Percentiles rank a stretch among this genome's conserved stretches.
phyloP scores from a whole-genome alignment of 768 basidiomycete species.

The Tylopilus sp. region DNA sequence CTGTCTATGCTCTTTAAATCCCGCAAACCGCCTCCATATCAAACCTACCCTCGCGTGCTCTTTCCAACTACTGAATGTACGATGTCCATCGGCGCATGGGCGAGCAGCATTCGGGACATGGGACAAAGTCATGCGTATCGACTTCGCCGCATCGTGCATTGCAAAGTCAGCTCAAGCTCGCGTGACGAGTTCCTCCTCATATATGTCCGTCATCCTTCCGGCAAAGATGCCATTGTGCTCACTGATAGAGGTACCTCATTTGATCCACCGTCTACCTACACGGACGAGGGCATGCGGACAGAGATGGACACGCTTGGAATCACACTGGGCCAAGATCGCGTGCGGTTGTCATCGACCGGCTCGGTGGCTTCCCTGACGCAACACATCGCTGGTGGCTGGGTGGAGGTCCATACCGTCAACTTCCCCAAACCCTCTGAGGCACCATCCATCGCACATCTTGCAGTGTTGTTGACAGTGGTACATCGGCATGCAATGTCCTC shows the following conservation, averaged over 20 bases:
- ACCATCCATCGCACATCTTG: background rate
- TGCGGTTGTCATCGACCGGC: background rate
- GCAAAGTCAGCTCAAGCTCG: background rate
- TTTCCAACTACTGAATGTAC: background rate
- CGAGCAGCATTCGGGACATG: background rate
- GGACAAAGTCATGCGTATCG: background rate
- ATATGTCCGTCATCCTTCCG: background rate
- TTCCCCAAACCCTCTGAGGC: background rate
- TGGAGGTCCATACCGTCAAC: background rate
- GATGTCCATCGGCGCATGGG: background rate
- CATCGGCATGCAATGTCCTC: background rate
- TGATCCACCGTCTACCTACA: background rate
- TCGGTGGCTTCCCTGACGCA: background rate
- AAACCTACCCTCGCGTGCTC: background rate
- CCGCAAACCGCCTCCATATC: background rate
- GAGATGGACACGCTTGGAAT: background rate
- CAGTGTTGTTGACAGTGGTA: background rate
- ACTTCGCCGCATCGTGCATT: conserved; percentile 5
- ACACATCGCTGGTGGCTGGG: background rate
- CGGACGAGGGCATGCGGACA: background rate
- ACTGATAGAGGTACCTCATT: background rate
- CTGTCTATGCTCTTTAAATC: background rate
- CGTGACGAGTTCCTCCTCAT: conserved; percentile 1
- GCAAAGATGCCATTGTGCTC: background rate
- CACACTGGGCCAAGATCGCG: background rate